A percentile compares a stretch with the other conserved stretches of the same genome.
phyloP scores from a whole-genome alignment of 192 early-diverging fungal genomes.

The Coemansia erecta region DNA sequence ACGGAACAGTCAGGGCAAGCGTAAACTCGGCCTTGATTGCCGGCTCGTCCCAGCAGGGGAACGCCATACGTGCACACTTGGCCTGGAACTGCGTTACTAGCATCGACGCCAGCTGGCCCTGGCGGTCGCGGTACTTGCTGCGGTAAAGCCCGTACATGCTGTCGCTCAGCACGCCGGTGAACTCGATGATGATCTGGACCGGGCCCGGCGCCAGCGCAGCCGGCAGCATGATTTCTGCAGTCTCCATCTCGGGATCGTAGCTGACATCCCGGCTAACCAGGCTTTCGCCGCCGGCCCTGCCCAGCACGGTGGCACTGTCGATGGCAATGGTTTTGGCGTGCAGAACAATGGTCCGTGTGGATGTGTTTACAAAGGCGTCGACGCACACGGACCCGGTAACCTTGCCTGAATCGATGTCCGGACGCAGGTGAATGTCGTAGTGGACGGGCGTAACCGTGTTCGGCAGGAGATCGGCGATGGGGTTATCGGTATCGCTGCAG shows the following conservation, averaged over 20 bases:
- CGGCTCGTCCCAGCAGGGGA: slow-evolving; percentile 84
- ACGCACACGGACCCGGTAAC: slow-evolving; percentile 75
- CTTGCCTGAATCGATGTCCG: slow-evolving; percentile 69
- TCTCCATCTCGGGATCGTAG: slow-evolving; percentile 33
- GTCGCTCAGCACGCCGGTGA: slow-evolving; percentile 65
- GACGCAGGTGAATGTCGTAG: slow-evolving; percentile 76
- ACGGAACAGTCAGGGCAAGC: slow-evolving; percentile 61
- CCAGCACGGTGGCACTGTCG: slow-evolving; percentile 11
- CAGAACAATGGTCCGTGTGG: slow-evolving; percentile 58
- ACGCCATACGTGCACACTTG: slow-evolving; percentile 63
- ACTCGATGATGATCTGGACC: slow-evolving; percentile 56
- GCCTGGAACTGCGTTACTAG: slow-evolving; percentile 80
- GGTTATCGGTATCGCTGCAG: too few species aligned
- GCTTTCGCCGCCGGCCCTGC: too few species aligned
- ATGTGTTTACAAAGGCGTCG: slow-evolving; percentile 54
- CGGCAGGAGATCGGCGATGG: slow-evolving; percentile 60
- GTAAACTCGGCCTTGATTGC: slow-evolving; percentile 76
- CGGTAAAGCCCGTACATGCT: slow-evolving; percentile 82
- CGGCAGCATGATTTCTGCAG: slow-evolving; percentile 44
- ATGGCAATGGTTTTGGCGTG: slow-evolving; percentile 63
- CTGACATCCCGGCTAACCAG: neutral
- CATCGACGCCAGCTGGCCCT: slow-evolving; percentile 57
- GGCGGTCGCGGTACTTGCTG: slow-evolving; percentile 59
- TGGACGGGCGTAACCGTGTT: slow-evolving; percentile 73
- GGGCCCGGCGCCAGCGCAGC: slow-evolving; percentile 31